Base-by-base conservation (phyloP, 2,329 filamentous ascomycete species). In the Venturia carpophila region DNA sequence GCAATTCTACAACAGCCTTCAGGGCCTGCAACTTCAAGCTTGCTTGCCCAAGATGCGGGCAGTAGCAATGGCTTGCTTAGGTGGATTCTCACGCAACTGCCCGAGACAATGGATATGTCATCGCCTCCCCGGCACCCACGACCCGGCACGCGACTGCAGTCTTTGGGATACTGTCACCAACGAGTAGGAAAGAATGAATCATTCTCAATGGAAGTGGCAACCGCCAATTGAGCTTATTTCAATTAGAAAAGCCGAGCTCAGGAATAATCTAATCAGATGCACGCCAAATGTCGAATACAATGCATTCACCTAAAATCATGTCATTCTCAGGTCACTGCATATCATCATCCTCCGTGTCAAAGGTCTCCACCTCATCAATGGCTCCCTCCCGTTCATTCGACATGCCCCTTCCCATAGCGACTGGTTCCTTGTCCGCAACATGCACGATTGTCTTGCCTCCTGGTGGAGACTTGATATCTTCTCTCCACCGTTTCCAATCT, bases 361-460 rank as follows among this genome's bases (percentile, higher is more conserved):
- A 82, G 2, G 86, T 87, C 74, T 97, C 90, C 3, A 99, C 93
- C 71, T 96, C 92, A 69, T 96, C 91, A 64, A 97, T 85, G 0
- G 91, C 91, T 43, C 84, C 86, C 42, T 86, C 84, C 64, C 90
- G 80, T 69, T 89, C 90, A 11, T 77, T 77, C 52, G 52, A 58
- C 52, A 58, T 58, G 3, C 73, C 75, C 62, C 80, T 76, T 1
- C 82, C 81, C 30, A 45, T 62, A 30, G 72, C 68, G 0, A 73
- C 73, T 0, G 86, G 85, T 70, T 92, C 87, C 62, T 80, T 81
- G 64, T 91, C 87, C 37, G 91, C 86, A 37, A 97, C 86, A 70
- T 93, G 90, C 61, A 97, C 89, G 63, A 99, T 90, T 7, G 87
- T 82, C 75, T 96, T 97, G 27, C 90, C 90, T 70, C 52, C 65